Evolutionary conservation across 495 filamentous ascomycete genomes (phyloP).

Genomic region (Paragyromitra xinjiangensis): DNA sequence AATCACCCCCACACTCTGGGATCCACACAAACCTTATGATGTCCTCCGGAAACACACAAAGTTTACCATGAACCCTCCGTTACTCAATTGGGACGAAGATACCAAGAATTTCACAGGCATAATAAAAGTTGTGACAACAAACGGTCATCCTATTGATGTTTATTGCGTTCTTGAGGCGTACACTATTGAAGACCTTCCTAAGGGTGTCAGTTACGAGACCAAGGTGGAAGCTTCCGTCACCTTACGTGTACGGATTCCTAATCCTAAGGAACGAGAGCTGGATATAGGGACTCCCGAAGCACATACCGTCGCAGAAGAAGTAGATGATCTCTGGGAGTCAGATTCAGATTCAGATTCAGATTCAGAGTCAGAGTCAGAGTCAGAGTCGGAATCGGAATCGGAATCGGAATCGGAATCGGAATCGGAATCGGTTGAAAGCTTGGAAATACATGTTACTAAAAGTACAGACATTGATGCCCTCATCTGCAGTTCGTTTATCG

Average conservation of each 20-base stretch:
- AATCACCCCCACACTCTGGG: slow-evolving; percentile 39
- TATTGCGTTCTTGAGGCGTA: slow-evolving; percentile 22
- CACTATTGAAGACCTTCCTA: slow-evolving; percentile 30
- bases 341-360: too few relatives aligned
- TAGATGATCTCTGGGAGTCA: neutral
- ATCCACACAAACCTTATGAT: slow-evolving; percentile 36
- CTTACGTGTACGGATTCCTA: slow-evolving; percentile 23
- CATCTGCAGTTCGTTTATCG: neutral
- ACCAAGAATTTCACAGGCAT: slow-evolving; percentile 25
- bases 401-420: neutral
- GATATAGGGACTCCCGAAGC: neutral
- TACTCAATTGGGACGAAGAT: slow-evolving; percentile 30
- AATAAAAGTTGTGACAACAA: slow-evolving; percentile 8
- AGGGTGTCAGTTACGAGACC: slow-evolving; percentile 31
- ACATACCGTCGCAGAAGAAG: neutral
- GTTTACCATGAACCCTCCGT: slow-evolving; percentile 31
- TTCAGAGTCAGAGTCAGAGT: neutral
- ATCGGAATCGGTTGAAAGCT: neutral
- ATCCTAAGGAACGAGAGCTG: too few relatives aligned
- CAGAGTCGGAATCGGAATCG: neutral
- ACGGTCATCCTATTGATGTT: neutral
- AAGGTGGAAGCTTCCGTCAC: slow-evolving; percentile 37
- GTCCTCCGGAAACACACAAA: slow-evolving; percentile 23
- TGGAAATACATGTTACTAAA: neutral
- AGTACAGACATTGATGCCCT: neutral